These are phyloP conservation scores for Retiboletus flavoniger DNA, from an alignment of 1,284 basidiomycete genomes.

Conservation along the genomic window DNA sequence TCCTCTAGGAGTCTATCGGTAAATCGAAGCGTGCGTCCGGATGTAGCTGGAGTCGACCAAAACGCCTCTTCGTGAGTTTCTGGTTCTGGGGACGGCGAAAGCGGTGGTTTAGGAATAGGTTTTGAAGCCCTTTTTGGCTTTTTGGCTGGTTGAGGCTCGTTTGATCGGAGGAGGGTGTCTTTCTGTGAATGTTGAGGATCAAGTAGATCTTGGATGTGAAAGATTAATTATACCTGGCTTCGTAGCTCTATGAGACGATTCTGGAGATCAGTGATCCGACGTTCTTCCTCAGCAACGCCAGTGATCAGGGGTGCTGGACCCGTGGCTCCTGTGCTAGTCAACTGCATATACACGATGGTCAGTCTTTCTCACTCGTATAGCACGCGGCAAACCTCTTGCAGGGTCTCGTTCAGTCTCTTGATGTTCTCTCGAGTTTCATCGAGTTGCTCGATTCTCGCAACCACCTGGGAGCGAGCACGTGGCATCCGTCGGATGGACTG, in stretches of 20 bases:
- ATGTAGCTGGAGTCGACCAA: slow-evolving; percentile 58
- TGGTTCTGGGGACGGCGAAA: slow-evolving; percentile 24
- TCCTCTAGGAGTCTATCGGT: slow-evolving; percentile 63
- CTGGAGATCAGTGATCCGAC: slow-evolving; percentile 53
- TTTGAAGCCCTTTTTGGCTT: slow-evolving; percentile 15
- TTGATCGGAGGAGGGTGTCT: slow-evolving; percentile 40
- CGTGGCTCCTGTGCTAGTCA: slow-evolving; percentile 35
- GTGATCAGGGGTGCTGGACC: slow-evolving; percentile 42
- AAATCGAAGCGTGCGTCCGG: slow-evolving; percentile 58
- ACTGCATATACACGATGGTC: slow-evolving; percentile 12
- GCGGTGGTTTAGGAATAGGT: slow-evolving; percentile 1
- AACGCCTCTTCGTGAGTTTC: slow-evolving; percentile 52
- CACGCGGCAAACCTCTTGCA: slow-evolving; percentile 51
- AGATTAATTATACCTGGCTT: slow-evolving; percentile 40
- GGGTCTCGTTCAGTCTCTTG: slow-evolving; percentile 43
- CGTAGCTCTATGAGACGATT: slow-evolving; percentile 52
- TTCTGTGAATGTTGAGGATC: slow-evolving; percentile 38
- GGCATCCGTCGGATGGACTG: slow-evolving; percentile 70
- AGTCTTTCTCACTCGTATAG: neutral
- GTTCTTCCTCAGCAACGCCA: slow-evolving; percentile 56
- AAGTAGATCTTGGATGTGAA: neutral
- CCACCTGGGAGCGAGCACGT: slow-evolving; percentile 57
- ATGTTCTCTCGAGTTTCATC: slow-evolving; percentile 53
- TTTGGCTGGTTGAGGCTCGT: slow-evolving; percentile 15
- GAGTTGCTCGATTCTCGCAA: slow-evolving; percentile 53